Base-by-base conservation (phyloP, 176 grass and related monocot species). In the Tuctoria greenei region DNA sequence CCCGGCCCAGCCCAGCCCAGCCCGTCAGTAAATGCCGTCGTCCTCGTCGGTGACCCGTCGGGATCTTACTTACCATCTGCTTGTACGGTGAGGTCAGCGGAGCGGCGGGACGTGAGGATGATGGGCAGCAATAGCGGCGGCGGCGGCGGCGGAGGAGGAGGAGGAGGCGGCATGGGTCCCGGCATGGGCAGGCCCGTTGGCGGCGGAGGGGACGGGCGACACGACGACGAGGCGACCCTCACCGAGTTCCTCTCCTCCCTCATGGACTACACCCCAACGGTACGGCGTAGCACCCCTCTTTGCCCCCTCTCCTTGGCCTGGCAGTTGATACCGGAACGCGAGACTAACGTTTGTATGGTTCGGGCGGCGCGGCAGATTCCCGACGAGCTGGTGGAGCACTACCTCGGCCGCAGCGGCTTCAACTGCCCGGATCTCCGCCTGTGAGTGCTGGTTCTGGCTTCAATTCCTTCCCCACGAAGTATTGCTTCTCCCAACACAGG, bases 361-460 rank as follows among this genome's bases (percentile, higher is more conserved):
- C 7, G 4, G 3, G 57, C 46, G 58, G 49, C 24, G 66, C 17
- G 2, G n/a, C 27, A 99, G 95, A 95, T 99, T 74, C 91, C 95
- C 18, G 95, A 99, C 67, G 95, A 99, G 85, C 95, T 99, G 64
- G 89, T 92, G 86, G 95, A 99, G 85, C 89, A 99, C 77, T 99
- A 95, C 75, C 90, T 99, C 17, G 88, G 81, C 28, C 93, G 85
- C 63, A 95, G 95, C 74, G 95, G 95, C 21, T 99, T 99, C 87
- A 82, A 97, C 79, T 93, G 94, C 86, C 93, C 94, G 13, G 94
- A 97, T 50, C 73, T 97, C 37, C 79, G 95, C 45, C 79, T 99
- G 95, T 99, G 61, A 86, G 91, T 85, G 5, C 28, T 20, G 37
- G n/a, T 20, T 71, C 46, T 36, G 7, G 3, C 56, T 21, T 50